Evolutionary conservation across 2,329 filamentous ascomycete genomes (phyloP).

Genomic region (Colletotrichum brevisporum): DNA sequence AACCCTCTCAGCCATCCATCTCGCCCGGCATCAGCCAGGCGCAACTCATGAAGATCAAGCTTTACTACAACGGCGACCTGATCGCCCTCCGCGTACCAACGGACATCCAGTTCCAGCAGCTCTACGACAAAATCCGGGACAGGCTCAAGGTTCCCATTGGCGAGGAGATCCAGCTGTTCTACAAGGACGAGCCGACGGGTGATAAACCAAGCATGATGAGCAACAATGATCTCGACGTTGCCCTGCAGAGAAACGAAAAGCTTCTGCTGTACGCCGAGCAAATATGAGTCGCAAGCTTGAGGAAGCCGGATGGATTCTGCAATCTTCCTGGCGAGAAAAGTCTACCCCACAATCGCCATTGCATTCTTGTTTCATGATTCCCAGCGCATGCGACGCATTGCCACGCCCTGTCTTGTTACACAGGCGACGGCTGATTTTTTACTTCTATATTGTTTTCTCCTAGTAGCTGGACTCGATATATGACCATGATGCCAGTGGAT

Average conservation of each 20-base stretch:
- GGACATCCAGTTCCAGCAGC: slow-evolving; percentile 82
- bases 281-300: slow-evolving; percentile 50
- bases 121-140: slow-evolving; percentile 88
- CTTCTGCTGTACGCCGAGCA: slow-evolving; percentile 81
- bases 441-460: slow-evolving; percentile 38
- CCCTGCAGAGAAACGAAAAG: slow-evolving; percentile 88
- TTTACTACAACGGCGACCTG: slow-evolving; percentile 92
- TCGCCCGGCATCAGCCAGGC: slow-evolving; percentile 63
- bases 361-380: slow-evolving; percentile 42
- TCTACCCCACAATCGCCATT: slow-evolving; percentile 35
- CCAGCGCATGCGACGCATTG: slow-evolving; percentile 39
- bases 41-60: slow-evolving; percentile 89
- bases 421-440: slow-evolving; percentile 27
- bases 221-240: slow-evolving; percentile 85
- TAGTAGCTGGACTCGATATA: slow-evolving; percentile 41
- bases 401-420: slow-evolving; percentile 27
- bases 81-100: slow-evolving; percentile 91
- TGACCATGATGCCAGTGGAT: slow-evolving; percentile 38
- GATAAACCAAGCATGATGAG: slow-evolving; percentile 82
- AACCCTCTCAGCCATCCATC: slow-evolving; percentile 68
- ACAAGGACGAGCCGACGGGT: slow-evolving; percentile 86
- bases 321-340: slow-evolving; percentile 26
- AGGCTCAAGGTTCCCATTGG: slow-evolving; percentile 80
- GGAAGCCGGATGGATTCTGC: slow-evolving; percentile 14
- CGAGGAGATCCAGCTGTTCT: slow-evolving; percentile 84